phyloP scores from a whole-genome alignment of 2,329 filamentous ascomycete species.

The Tolypocladium album region DNA sequence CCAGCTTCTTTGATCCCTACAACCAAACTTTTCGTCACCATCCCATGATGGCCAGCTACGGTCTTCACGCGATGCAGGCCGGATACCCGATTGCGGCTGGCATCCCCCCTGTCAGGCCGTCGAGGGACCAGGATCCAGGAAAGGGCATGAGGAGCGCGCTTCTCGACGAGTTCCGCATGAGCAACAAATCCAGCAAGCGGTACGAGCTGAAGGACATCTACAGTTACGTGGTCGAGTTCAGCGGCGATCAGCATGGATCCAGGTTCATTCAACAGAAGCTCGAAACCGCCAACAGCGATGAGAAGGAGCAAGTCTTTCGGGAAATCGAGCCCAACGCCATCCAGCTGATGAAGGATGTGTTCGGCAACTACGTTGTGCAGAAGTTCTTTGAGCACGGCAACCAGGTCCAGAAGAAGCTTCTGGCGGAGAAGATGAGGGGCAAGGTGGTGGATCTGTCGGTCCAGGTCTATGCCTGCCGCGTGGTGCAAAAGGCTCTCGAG shows the following conservation, averaged over 20 bases:
- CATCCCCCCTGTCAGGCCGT: constrained; percentile 21
- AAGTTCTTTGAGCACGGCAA: constrained; percentile 96
- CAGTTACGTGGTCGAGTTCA: constrained; percentile 82
- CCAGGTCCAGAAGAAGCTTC: constrained; percentile 79
- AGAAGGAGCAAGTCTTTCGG: constrained; percentile 81
- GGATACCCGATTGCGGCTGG: constrained; percentile 15
- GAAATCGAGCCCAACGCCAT: constrained; percentile 79
- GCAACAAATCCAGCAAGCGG: constrained; percentile 58
- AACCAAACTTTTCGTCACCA: constrained; percentile 22
- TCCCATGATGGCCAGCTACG: constrained; percentile 21
- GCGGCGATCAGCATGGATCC: constrained; percentile 90
- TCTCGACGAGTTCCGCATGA: constrained; percentile 70
- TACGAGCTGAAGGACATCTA: constrained; percentile 88
- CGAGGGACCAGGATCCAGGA: constrained; percentile 46
- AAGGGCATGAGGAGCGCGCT: constrained; percentile 58
- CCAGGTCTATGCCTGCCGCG: constrained; percentile 89
- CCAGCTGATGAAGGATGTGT: constrained; percentile 90
- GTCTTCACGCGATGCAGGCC: constrained; percentile 22
- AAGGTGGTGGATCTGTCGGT: constrained; percentile 69
- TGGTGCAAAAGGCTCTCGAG: constrained; percentile 92
- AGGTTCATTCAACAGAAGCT: constrained; percentile 92
- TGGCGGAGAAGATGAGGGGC: constrained; percentile 80
- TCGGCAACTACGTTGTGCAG: constrained; percentile 97
- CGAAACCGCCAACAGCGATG: constrained; percentile 86
- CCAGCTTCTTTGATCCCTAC: constrained; percentile 26